Percentiles rank a stretch among this genome's conserved stretches.
Conservation (phyloP, 2,329 filamentous ascomycete species). For the Penicillium sp. region DNA sequence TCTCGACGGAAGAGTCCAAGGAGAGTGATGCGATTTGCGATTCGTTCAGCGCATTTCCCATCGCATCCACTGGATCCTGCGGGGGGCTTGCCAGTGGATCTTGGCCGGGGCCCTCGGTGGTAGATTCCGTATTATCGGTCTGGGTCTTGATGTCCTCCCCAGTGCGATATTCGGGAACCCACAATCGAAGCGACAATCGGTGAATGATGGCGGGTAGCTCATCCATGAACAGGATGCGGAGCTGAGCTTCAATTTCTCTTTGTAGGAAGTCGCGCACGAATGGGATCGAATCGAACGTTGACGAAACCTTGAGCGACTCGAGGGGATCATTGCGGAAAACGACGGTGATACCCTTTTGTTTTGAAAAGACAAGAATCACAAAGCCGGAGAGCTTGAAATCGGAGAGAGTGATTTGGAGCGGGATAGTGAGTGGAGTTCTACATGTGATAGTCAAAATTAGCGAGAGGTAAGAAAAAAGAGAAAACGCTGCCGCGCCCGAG, state of each 20-base stretch:
- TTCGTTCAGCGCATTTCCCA: slow-evolving; percentile 75
- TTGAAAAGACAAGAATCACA: slow-evolving; percentile 96
- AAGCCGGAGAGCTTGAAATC: slow-evolving; percentile 96
- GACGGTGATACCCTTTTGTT: slow-evolving; percentile 92
- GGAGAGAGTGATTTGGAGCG: slow-evolving; percentile 93
- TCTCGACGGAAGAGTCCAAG: slow-evolving; percentile 76
- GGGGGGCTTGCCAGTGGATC: slow-evolving; percentile 83
- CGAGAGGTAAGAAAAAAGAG: neutral
- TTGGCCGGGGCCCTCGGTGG: slow-evolving; percentile 64
- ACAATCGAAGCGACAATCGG: slow-evolving; percentile 81
- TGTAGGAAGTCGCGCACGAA: slow-evolving; percentile 98
- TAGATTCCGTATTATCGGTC: slow-evolving; percentile 51
- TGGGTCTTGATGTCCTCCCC: slow-evolving; percentile 63
- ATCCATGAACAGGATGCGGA: slow-evolving; percentile 95
- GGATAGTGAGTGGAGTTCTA: slow-evolving; percentile 85
- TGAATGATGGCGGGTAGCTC: slow-evolving; percentile 97
- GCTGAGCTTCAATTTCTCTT: slow-evolving; percentile 89
- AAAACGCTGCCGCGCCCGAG: neutral
- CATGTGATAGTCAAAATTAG: slow-evolving; percentile 18
- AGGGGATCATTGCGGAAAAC: slow-evolving; percentile 98
- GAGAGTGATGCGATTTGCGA: slow-evolving; percentile 75
- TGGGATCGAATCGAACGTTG: slow-evolving; percentile 97
- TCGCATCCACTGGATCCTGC: slow-evolving; percentile 77
- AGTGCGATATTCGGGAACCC: slow-evolving; percentile 82
- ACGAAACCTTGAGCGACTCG: slow-evolving; percentile 96